Evolutionary conservation across 495 filamentous ascomycete species (phyloP), one percentile per base, ranked within the genome.

Genomic region (Venustampulla echinocandica): DNA sequence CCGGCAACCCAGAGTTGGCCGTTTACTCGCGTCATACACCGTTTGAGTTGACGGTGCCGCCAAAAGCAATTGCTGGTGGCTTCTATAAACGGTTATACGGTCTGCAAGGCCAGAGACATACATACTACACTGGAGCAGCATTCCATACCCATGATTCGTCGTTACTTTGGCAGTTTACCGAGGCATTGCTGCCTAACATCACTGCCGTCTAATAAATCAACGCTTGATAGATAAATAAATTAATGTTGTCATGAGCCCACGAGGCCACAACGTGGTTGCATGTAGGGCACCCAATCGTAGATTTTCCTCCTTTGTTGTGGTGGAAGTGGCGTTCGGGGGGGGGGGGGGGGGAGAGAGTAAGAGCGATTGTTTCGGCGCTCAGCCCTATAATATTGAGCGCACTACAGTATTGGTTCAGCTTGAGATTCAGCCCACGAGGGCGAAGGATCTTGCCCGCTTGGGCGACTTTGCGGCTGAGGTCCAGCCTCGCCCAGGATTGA

Each of bases 91-190:
- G 67, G 18, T 48, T 74, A 44, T 65, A 72, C 49, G 66, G 46
- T 10, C 51, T 82, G 47, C 75, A 82, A 56, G 76, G 76, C 1
- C 47, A 64, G n/a, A 45, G 65, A 35, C 58, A 62, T 10, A 78
- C 73, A 10, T 80, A 55, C 44, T 80, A 68, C 46, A 79, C 75
- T 0, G 76, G 76, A 1, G 73, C 71, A 6, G 61, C 59, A 1
- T 67, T 53, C 20, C 39, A 50, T 14, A 52, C 49, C 15, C 64
- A 72, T 38, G 67, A 68, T 45, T 60, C 65, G 44, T 51, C 61
- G 2, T 49, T 62, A 22, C 33, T 71, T 15, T 70, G 68, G 66
- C 46, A 64, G 21, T 74, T 66, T 56, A 58, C 58, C 21, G 59
- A 62, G 36, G 28, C 49, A 9, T 21, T 65, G 24, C 27, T 64